Percentiles rank a stretch among this genome's conserved stretches.
phyloP scores from a whole-genome alignment of 768 basidiomycete species.

The Mycena vulgaris region DNA sequence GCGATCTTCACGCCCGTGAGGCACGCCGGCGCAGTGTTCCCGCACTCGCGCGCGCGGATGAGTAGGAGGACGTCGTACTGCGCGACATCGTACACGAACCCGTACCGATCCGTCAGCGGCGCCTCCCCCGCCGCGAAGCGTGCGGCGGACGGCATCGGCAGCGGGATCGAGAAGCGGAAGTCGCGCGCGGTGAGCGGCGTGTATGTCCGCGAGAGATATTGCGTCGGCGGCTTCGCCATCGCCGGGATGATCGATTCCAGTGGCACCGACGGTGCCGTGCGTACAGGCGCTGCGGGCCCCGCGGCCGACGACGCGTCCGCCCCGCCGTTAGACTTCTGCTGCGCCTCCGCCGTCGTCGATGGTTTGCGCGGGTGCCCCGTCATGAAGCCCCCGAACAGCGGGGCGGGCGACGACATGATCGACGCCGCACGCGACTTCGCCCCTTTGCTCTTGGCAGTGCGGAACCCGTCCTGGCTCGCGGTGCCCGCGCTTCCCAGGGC shows the following conservation, averaged over 20 bases:
- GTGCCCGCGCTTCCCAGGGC: constrained; percentile 54
- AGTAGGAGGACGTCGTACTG: constrained; percentile 87
- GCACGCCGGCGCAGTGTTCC: constrained; percentile 85
- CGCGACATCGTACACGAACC: constrained; percentile 91
- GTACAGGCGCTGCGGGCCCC: constrained; percentile 28
- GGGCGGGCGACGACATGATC: constrained; percentile 62
- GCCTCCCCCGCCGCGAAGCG: constrained; percentile 66
- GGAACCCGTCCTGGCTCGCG: constrained; percentile 32
- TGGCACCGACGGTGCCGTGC: constrained; percentile 68
- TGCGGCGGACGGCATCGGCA: constrained; percentile 62
- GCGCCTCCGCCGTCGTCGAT: constrained; percentile 15
- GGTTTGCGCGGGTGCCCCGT: constrained; percentile 57
- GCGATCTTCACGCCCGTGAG: constrained; percentile 91
- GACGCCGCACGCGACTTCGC: constrained; percentile 54
- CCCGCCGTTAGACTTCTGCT: constrained; percentile 48
- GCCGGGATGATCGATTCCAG: constrained; percentile 89
- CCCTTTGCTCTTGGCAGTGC: constrained; percentile 18
- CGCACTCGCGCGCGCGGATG: constrained; percentile 78
- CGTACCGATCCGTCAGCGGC: constrained; percentile 88
- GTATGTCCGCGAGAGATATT: constrained; percentile 84
- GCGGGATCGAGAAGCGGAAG: constrained; percentile 80
- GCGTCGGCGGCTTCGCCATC: constrained; percentile 85
- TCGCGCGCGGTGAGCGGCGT: constrained; percentile 81
- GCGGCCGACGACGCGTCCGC: constrained; percentile 42
- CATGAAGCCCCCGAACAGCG: constrained; percentile 74